Conservation (phyloP, 2,329 filamentous ascomycete genomes). For the Bisporella sp. region DNA sequence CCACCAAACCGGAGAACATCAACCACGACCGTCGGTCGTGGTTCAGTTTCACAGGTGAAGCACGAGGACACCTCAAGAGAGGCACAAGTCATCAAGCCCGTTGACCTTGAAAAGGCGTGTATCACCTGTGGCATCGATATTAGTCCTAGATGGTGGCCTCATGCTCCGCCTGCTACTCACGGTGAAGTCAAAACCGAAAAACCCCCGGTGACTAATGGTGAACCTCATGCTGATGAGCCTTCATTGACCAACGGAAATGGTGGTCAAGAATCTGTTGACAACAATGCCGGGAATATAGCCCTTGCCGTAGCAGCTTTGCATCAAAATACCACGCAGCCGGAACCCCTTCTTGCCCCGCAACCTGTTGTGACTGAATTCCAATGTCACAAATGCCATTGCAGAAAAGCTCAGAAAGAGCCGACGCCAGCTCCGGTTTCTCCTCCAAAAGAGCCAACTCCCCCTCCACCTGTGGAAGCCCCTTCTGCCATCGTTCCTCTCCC, state of each 20-base stretch:
- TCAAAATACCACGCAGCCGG: constrained; percentile 18
- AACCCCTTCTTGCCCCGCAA: background rate
- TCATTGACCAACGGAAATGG: constrained; percentile 10
- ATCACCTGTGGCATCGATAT: constrained; percentile 61
- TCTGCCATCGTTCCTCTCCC: constrained; percentile 4
- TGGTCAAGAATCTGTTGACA: constrained; percentile 5
- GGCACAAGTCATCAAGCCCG: background rate
- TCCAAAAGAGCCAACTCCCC: constrained; percentile 13
- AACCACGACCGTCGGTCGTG: constrained; percentile 28
- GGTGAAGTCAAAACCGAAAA: background rate
- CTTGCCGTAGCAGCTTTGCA: constrained; percentile 27
- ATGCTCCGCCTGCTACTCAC: constrained; percentile 7
- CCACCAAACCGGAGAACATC: constrained; percentile 48
- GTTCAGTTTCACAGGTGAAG: constrained; percentile 21
- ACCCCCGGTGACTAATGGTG: constrained; percentile 8
- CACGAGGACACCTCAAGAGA: constrained; percentile 15
- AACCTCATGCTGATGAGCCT: constrained; percentile 5
- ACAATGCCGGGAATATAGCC: constrained; percentile 19
- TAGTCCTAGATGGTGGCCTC: constrained; percentile 65
- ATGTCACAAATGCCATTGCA: constrained; percentile 66
- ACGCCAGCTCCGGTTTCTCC: constrained; percentile 14
- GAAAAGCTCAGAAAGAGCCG: constrained; percentile 35
- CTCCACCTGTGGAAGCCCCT: constrained; percentile 17
- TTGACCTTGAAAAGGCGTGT: constrained; percentile 44
- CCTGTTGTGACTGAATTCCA: constrained; percentile 47